Evolutionary conservation across 2,329 filamentous ascomycete species (phyloP), one percentile per base, ranked within the genome.

Genomic region (Exutisphaerella laricina): DNA sequence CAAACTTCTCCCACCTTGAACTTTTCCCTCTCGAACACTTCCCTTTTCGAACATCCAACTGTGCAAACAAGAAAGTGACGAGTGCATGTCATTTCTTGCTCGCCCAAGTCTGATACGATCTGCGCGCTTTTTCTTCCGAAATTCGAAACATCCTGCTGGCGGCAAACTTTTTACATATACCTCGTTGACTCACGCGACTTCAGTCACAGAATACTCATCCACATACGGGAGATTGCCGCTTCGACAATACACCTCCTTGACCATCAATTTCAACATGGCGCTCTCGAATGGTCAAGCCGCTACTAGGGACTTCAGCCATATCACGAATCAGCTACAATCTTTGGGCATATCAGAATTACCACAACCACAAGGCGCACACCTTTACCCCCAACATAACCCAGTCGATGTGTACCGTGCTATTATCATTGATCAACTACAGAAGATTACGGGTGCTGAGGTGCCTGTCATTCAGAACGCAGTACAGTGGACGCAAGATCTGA

Each of bases 361-460:
- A n/a, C 45, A 44, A 18, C 53, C 54, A 16, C 18, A 54, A 21
- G 56, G 57, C 31, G 51, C 61, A 5, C 49, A 48, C 25, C 53
- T 63, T 8, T 70, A 82, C 59, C 84, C 85, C 42, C 74, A 82
- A 21, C 69, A 77, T 55, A 92, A 92, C 68, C 82, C 84, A 3
- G 72, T 85, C 58, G 87, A 92, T 59, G 74, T 90, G 48, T 94
- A 88, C 73, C 78, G 87, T 47, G 78, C 80, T 26, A 84, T 89
- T 62, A 77, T 94, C 50, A 81, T 84, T 49, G 73, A 82, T 30
- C 70, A 85, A 36, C 69, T 94, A 29, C 70, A 78, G 23, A 70
- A 78, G 14, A 75, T 88, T 47, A 85, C 83, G 2, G 84, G 82
- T 16, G 82, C 87, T 20, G 82, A 86, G 45, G 64, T 74, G 23